Evolutionary conservation across 352 stramenopile genomes (phyloP).

Genomic region (Hyaloperonospora brassicae): DNA sequence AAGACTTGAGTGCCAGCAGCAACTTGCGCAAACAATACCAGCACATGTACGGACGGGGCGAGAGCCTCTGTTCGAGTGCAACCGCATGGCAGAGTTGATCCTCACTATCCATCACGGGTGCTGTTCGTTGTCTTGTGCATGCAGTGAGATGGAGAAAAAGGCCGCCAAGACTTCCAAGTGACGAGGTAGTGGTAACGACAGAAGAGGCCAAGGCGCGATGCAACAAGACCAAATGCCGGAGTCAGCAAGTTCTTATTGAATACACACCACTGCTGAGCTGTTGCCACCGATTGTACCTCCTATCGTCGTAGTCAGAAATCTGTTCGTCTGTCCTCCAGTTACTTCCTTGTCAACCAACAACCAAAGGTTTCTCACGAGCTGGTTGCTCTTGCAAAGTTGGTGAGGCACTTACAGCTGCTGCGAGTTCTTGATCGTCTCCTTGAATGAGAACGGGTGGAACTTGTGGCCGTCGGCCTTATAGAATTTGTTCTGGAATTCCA

Average conservation of each 20-base stretch:
- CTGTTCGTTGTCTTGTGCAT: not conserved
- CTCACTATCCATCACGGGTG: constrained; percentile 1
- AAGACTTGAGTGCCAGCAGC: constrained; percentile 71
- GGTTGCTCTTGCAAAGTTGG: too few species aligned
- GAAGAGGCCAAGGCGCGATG: too few species aligned
- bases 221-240: too few species aligned
- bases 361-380: not conserved
- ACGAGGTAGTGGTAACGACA: too few species aligned
- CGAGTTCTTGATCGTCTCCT: constrained; percentile 69
- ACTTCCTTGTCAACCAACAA: constrained; percentile 3
- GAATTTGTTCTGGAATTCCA: constrained; percentile 99
- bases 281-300: too few species aligned
- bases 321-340: too few species aligned
- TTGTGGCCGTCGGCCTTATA: constrained; percentile 96
- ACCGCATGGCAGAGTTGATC: not conserved
- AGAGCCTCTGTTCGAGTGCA: not conserved
- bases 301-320: too few species aligned
- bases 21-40: constrained; percentile 74
- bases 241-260: too few species aligned
- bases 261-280: too few species aligned
- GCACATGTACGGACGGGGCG: constrained; percentile 42
- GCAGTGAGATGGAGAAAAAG: constrained; percentile 58
- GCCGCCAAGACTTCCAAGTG: constrained; percentile 37
- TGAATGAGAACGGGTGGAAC: constrained; percentile 95
- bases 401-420: constrained; percentile 27